phyloP scores from a whole-genome alignment of 2,329 filamentous ascomycete genomes.

The Didymella glomerata region DNA sequence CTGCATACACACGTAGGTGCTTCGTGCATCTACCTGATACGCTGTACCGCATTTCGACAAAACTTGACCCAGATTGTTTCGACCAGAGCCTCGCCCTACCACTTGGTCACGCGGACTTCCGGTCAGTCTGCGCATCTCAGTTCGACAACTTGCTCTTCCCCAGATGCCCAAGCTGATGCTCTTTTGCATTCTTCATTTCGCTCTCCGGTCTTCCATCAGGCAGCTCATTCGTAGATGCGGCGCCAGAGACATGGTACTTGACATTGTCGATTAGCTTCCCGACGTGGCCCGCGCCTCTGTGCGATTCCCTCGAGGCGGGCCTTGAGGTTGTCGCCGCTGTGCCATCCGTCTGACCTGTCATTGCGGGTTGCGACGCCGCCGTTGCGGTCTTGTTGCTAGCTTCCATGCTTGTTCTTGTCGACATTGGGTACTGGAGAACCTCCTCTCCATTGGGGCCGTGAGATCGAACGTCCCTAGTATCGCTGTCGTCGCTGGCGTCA shows the following conservation, averaged over 20 bases:
- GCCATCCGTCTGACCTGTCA: conserved; percentile 30
- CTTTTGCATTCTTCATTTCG: conserved; percentile 49
- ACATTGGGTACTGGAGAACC: conserved; percentile 40
- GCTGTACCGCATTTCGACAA: conserved; percentile 17
- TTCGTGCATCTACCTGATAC: conserved; percentile 38
- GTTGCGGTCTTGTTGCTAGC: conserved; percentile 27
- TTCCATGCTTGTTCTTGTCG: conserved; percentile 23
- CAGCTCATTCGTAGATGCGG: conserved; percentile 53
- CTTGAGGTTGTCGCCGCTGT: conserved; percentile 6
- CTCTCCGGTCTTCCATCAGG: conserved; percentile 54
- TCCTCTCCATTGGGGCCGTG: conserved; percentile 49
- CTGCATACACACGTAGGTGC: conserved; percentile 31
- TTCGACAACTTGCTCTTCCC: conserved; percentile 23
- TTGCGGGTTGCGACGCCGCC: conserved; percentile 23
- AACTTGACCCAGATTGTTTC: no score
- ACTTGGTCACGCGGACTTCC: not conserved
- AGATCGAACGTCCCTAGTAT: conserved; percentile 52
- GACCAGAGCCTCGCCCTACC: conserved; percentile 1
- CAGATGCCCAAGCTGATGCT: conserved; percentile 46
- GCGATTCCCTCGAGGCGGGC: conserved; percentile 27
- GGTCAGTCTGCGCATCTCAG: conserved; percentile 7
- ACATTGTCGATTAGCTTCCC: conserved; percentile 37
- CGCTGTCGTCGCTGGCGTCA: conserved; percentile 42
- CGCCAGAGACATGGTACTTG: conserved; percentile 42
- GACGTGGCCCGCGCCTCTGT: conserved; percentile 27